These are phyloP conservation scores for Pseudonectria foliicola DNA, from an alignment of 2,329 filamentous ascomycete species.

Conservation along the genomic window DNA sequence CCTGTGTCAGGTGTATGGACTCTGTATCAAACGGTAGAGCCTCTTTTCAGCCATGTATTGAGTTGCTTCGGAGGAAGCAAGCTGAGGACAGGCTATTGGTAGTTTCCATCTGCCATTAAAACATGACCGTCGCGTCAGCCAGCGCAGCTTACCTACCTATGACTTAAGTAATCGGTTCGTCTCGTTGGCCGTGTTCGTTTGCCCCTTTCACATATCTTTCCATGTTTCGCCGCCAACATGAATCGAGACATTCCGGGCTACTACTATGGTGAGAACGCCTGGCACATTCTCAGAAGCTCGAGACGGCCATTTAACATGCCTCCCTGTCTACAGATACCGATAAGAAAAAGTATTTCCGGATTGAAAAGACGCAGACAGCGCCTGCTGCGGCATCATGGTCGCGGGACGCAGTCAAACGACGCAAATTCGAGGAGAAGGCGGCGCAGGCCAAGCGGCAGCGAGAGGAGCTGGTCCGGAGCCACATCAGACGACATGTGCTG, in stretches of 20 bases:
- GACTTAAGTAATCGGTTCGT: neutral
- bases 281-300: too few species aligned
- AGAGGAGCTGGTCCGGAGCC: conserved; percentile 25
- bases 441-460: conserved; percentile 20
- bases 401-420: conserved; percentile 50
- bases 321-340: conserved; percentile 34
- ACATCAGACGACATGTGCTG: conserved; percentile 32
- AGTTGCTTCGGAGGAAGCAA: too few species aligned
- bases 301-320: neutral
- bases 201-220: neutral
- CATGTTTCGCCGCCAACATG: conserved; percentile 17
- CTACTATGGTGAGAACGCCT: conserved; percentile 40
- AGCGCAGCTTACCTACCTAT: too few species aligned
- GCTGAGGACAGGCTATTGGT: too few species aligned
- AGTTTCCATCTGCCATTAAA: too few species aligned
- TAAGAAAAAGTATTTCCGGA: conserved; percentile 62
- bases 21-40: too few species aligned
- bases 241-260: conserved; percentile 42
- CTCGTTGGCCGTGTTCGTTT: neutral
- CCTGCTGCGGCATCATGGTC: conserved; percentile 47
- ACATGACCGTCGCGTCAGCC: too few species aligned
- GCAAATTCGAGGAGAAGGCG: conserved; percentile 37
- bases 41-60: too few species aligned
- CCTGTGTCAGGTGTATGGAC: too few species aligned
- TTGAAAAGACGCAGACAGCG: conserved; percentile 51